phyloP scores from a whole-genome alignment of 495 filamentous ascomycete genomes.

The Penicillium soppii region DNA sequence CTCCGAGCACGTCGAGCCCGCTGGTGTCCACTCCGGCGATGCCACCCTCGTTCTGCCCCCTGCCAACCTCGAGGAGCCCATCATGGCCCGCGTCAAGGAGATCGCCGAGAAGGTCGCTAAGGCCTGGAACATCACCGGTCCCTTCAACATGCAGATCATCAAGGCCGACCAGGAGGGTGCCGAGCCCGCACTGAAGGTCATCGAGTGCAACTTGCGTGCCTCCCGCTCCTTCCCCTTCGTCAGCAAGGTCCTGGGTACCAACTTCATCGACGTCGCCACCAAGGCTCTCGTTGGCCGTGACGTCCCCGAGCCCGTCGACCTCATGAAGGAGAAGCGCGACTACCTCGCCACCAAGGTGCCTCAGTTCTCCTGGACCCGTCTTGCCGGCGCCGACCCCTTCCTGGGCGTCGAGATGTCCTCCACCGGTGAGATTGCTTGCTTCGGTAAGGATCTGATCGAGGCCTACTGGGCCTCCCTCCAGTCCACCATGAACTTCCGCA shows the following conservation, averaged over 20 bases:
- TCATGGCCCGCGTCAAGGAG: slow-evolving; percentile 84
- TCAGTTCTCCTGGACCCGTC: slow-evolving; percentile 97
- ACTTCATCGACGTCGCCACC: slow-evolving; percentile 97
- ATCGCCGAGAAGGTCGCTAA: slow-evolving; percentile 95
- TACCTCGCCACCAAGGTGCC: slow-evolving; percentile 97
- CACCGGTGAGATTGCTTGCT: slow-evolving; percentile 98
- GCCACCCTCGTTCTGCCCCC: slow-evolving; percentile 91
- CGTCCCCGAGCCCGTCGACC: slow-evolving; percentile 81
- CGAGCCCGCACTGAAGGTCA: slow-evolving; percentile 82
- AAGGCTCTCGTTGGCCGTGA: slow-evolving; percentile 86
- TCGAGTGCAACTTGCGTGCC: slow-evolving; percentile 97
- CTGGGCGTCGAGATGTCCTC: slow-evolving; percentile 96
- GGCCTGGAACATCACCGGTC: slow-evolving; percentile 94
- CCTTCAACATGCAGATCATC: slow-evolving; percentile 99
- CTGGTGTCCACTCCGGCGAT: slow-evolving; percentile 95
- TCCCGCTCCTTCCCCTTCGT: slow-evolving; percentile 98
- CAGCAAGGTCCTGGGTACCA: slow-evolving; percentile 92
- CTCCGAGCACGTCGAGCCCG: slow-evolving; percentile 93
- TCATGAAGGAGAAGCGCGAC: slow-evolving; percentile 84
- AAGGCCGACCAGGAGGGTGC: slow-evolving; percentile 74
- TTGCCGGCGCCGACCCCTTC: slow-evolving; percentile 97
- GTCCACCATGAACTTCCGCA: slow-evolving; percentile 98
- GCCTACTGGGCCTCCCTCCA: slow-evolving; percentile 97
- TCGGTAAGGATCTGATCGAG: slow-evolving; percentile 91
- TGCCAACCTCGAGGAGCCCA: slow-evolving; percentile 66